Evolutionary conservation across 495 filamentous ascomycete genomes (phyloP).

Genomic region (Talaromyces stipitatus): DNA sequence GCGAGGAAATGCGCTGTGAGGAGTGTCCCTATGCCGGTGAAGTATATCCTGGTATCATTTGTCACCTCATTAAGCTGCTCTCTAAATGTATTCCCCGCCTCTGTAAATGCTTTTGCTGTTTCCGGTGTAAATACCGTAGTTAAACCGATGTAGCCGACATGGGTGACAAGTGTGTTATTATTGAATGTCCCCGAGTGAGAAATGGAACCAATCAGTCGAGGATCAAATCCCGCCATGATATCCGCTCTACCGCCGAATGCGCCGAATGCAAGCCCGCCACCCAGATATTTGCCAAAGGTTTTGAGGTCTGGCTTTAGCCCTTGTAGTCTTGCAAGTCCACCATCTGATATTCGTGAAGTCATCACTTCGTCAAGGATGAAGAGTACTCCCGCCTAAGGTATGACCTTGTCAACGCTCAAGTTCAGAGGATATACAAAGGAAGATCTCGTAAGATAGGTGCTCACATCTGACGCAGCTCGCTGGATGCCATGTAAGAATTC

Average conservation of each 20-base stretch:
- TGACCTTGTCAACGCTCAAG: neutral
- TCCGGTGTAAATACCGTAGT: constrained; percentile 9
- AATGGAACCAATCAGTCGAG: neutral
- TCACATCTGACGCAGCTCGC: neutral
- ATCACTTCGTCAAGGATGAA: neutral
- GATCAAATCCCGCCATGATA: constrained; percentile 46
- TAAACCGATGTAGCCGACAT: neutral
- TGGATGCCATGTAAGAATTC: constrained; percentile 31
- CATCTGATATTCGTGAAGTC: neutral
- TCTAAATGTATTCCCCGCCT: constrained; percentile 1
- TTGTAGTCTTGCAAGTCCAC: neutral
- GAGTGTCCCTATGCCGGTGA: constrained; percentile 14
- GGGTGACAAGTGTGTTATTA: neutral
- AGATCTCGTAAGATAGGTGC: neutral
- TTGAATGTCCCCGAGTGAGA: neutral
- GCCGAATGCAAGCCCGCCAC: constrained; percentile 51
- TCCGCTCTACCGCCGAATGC: constrained; percentile 48
- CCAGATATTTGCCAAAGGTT: constrained; percentile 49
- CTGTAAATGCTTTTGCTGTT: neutral
- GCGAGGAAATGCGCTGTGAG: constrained; percentile 12
- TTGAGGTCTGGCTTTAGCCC: constrained; percentile 44
- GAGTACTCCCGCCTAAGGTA: neutral
- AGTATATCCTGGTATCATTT: constrained; percentile 13
- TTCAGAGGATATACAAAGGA: neutral
- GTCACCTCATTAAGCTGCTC: constrained; percentile 14